Percentiles rank a stretch among this genome's conserved stretches.
These are phyloP conservation scores for Picea engelmannii DNA, from an alignment of 83 land plant genomes.

Conservation along the genomic window DNA sequence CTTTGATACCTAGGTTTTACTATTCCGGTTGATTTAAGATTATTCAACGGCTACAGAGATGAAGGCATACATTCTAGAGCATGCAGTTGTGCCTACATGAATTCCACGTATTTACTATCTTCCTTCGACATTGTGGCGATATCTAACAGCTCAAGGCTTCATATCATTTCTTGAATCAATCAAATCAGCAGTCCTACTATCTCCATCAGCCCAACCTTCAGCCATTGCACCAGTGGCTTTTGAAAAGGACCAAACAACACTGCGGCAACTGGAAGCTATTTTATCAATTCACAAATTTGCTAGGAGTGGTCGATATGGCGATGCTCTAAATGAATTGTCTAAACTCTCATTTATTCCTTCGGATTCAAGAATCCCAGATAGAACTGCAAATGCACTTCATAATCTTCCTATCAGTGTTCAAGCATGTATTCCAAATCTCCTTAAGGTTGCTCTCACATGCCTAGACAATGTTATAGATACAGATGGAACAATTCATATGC, in stretches of 20 bases:
- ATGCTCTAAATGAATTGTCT: conserved; percentile 74
- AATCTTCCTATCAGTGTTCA: conserved; percentile 73
- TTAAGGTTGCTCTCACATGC: conserved; percentile 69
- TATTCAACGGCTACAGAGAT: too few relatives aligned
- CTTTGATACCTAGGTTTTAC: too few relatives aligned
- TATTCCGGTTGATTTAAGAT: too few relatives aligned
- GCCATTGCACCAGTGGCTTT: too few relatives aligned
- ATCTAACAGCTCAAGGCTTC: too few relatives aligned
- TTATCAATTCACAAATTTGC: conserved; percentile 35
- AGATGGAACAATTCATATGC: conserved; percentile 75
- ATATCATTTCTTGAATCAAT: too few relatives aligned
- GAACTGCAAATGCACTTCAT: conserved; percentile 52
- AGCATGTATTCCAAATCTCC: conserved; percentile 89
- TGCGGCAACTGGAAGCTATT: conserved; percentile 81
- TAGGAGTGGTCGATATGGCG: conserved; percentile 43
- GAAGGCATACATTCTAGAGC: too few relatives aligned
- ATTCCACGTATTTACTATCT: too few relatives aligned
- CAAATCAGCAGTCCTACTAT: too few relatives aligned
- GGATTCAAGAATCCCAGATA: conserved; percentile 67
- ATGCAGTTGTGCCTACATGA: too few relatives aligned
- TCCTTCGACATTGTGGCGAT: too few relatives aligned
- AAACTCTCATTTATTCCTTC: conserved; percentile 82
- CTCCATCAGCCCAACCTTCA: too few relatives aligned
- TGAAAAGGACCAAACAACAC: conserved; percentile 30
- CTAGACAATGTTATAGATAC: conserved; percentile 67